These are phyloP conservation scores for Rhizophlyctis rosea DNA, from an alignment of 192 early-diverging fungal species.

Conservation along the genomic window DNA sequence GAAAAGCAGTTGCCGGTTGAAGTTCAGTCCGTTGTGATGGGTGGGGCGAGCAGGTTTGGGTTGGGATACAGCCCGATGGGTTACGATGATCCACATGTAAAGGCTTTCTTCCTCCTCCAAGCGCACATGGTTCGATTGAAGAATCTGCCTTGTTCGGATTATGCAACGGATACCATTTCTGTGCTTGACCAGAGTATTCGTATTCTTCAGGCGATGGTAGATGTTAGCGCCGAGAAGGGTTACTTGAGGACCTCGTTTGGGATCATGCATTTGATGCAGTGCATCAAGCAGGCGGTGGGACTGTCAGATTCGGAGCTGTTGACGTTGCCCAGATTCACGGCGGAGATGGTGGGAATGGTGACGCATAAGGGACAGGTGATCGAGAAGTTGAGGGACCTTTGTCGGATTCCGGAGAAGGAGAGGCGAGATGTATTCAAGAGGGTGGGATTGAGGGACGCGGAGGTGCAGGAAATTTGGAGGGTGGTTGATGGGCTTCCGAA, in stretches of 20 bases:
- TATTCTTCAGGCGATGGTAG: conserved; percentile 91
- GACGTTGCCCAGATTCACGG: conserved; percentile 55
- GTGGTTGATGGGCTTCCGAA: conserved; percentile 35
- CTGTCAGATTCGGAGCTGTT: conserved; percentile 69
- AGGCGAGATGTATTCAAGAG: conserved; percentile 12
- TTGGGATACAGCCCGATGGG: conserved; percentile 15
- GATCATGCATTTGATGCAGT: conserved; percentile 82
- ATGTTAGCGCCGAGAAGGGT: conserved; percentile 71
- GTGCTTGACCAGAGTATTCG: conserved; percentile 92
- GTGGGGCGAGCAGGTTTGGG: conserved; percentile 5
- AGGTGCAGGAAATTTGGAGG: conserved; percentile 23
- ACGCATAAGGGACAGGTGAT: conserved; percentile 9
- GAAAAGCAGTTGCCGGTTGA: conserved; percentile 69
- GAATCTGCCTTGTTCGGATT: conserved; percentile 80
- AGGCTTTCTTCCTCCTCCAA: conserved; percentile 87
- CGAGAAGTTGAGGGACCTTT: conserved; percentile 14
- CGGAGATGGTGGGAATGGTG: conserved; percentile 21
- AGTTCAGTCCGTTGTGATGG: conserved; percentile 35
- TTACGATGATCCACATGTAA: conserved; percentile 86
- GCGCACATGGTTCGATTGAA: conserved; percentile 76
- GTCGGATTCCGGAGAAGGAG: conserved; percentile 7
- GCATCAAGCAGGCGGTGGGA: conserved; percentile 90
- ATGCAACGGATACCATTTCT: conserved; percentile 82
- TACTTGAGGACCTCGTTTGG: conserved; percentile 61
- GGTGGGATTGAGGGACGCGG: conserved; percentile 9